Conservation (phyloP, 169 alveolate genomes). For the Plasmodium berghei region DNA sequence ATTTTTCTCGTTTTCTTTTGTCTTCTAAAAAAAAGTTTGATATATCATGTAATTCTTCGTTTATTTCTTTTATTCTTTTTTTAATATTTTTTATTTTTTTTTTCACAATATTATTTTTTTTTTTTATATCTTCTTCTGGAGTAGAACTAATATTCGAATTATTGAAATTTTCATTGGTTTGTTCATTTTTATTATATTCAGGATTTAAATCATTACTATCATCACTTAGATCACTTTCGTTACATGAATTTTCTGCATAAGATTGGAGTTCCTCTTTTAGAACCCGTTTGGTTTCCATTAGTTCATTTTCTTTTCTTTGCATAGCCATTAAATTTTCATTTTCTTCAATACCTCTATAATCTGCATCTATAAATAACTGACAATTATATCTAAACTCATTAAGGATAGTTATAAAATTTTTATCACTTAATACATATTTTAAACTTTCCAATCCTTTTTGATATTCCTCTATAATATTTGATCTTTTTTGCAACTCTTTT, state of each 20-base stretch:
- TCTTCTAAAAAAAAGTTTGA: conserved; percentile 42
- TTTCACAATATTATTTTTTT: conserved; percentile 10
- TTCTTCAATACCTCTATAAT: conserved; percentile 69
- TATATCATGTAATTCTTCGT: conserved; percentile 39
- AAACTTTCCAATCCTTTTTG: conserved; percentile 61
- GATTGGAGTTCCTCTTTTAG: conserved; percentile 51
- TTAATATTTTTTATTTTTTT: conserved; percentile 32
- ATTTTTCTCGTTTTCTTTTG: conserved; percentile 33
- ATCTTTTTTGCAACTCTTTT: conserved; percentile 69
- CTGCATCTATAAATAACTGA: conserved; percentile 64
- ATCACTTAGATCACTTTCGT: background rate
- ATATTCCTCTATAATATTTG: conserved; percentile 54
- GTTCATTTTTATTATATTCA: background rate
- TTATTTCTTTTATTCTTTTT: conserved; percentile 25
- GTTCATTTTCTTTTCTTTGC: conserved; percentile 37
- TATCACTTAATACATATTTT: conserved; percentile 36
- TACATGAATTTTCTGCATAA: conserved; percentile 11
- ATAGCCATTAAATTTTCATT: conserved; percentile 41
- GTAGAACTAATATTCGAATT: background rate
- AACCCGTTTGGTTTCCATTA: conserved; percentile 25
- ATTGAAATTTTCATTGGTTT: background rate
- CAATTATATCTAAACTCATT: conserved; percentile 63
- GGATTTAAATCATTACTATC: background rate
- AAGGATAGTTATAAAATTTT: conserved; percentile 20
- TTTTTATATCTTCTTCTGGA: background rate